Conservation (phyloP, 345 rosid genomes). For the Camelina sativa region DNA sequence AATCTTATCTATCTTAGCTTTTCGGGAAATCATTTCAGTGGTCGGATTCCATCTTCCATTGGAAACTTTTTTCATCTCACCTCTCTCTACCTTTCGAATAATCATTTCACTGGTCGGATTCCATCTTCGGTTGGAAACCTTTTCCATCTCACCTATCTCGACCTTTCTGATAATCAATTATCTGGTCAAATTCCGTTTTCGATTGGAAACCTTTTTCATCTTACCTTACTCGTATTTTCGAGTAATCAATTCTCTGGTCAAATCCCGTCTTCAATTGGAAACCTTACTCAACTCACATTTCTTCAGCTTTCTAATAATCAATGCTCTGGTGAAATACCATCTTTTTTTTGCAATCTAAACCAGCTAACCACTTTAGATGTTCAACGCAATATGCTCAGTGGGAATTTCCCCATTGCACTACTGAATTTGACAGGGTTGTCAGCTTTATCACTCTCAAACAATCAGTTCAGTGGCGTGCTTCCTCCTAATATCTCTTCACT, state of each 20-base stretch:
- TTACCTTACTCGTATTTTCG: too few species aligned
- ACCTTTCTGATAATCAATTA: too few species aligned
- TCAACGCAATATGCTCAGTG: constrained; percentile 19
- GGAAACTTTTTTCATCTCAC: neutral
- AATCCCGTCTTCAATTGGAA: too few species aligned
- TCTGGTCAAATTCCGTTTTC: too few species aligned
- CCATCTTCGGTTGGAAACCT: too few species aligned
- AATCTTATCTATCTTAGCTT: accelerated
- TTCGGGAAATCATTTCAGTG: accelerated
- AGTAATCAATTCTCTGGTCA: too few species aligned
- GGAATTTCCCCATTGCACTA: neutral
- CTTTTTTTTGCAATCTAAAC: neutral
- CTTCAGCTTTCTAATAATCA: too few species aligned
- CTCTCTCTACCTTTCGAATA: too few species aligned
- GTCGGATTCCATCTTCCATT: neutral
- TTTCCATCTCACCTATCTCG: neutral
- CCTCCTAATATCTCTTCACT: neutral
- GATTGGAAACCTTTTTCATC: too few species aligned
- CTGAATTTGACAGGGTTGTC: neutral
- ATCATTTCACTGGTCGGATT: too few species aligned
- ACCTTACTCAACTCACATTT: too few species aligned
- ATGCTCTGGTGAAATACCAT: neutral
- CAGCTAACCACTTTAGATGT: neutral
- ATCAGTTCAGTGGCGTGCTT: neutral
- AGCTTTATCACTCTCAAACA: accelerated